These are phyloP conservation scores for Penicillium herquei DNA, from an alignment of 495 filamentous ascomycete species.

Conservation along the genomic window DNA sequence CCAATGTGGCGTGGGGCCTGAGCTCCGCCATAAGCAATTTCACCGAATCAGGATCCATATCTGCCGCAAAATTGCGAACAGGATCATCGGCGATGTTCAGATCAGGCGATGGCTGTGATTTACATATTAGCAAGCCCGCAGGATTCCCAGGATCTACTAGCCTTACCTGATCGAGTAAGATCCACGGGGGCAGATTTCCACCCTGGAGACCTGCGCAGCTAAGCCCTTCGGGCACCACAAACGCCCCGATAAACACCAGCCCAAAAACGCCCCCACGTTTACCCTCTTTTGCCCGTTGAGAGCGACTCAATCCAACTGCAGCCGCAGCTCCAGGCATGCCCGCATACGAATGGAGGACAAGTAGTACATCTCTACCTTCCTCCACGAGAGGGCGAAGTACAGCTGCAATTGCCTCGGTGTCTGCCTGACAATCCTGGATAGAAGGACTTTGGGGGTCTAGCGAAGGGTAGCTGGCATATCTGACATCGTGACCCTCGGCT, in stretches of 20 bases:
- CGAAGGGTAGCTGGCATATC: conserved; percentile 21
- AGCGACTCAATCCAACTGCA: conserved; percentile 16
- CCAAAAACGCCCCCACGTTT: conserved; percentile 28
- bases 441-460: conserved; percentile 18
- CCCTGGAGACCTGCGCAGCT: conserved; percentile 28
- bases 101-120: conserved; percentile 14
- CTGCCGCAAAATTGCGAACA: conserved; percentile 23
- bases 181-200: conserved; percentile 26
- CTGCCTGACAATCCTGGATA: conserved; percentile 15
- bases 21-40: conserved; percentile 8
- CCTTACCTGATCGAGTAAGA: conserved; percentile 24
- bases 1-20: conserved; percentile 24
- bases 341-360: conserved; percentile 35
- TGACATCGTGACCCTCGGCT: conserved; percentile 16
- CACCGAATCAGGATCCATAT: conserved; percentile 16
- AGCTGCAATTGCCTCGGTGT: conserved; percentile 16
- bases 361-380: conserved; percentile 25
- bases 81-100: conserved; percentile 23
- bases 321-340: conserved; percentile 30
- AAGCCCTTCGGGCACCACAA: conserved; percentile 25
- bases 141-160: background rate
- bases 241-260: conserved; percentile 29
- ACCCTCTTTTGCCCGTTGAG: conserved; percentile 15
- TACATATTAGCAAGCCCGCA: background rate
- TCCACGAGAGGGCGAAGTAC: conserved; percentile 18